Conservation (phyloP, 192 early-diverging fungal species). For the Coemansia sp. region DNA sequence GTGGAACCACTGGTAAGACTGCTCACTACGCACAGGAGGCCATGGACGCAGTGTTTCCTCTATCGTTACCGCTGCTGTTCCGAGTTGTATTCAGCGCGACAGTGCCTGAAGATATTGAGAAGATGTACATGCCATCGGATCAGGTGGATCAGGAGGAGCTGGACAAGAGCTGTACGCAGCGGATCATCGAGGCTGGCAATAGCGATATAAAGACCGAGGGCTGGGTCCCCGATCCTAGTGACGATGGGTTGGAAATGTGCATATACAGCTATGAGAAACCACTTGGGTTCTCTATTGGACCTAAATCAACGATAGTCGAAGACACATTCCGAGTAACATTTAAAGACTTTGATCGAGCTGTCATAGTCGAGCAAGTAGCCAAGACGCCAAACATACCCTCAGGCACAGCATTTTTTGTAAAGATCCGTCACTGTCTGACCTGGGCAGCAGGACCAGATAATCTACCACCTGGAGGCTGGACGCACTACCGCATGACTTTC, state of each 20-base stretch:
- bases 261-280: constrained; percentile 50
- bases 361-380: constrained; percentile 47
- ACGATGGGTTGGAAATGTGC: constrained; percentile 30
- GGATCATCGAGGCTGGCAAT: constrained; percentile 35
- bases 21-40: constrained; percentile 43
- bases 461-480: constrained; percentile 46
- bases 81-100: constrained; percentile 47
- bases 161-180: constrained; percentile 37
- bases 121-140: constrained; percentile 21
- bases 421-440: constrained; percentile 52
- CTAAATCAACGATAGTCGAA: constrained; percentile 49
- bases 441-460: constrained; percentile 36
- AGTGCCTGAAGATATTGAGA: constrained; percentile 20
- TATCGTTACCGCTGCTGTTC: constrained; percentile 48
- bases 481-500: constrained; percentile 47
- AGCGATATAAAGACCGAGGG: constrained; percentile 43
- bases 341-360: constrained; percentile 29
- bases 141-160: constrained; percentile 24
- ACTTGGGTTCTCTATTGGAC: constrained; percentile 52
- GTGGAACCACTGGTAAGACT: constrained; percentile 20
- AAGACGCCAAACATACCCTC: constrained; percentile 53
- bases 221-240: constrained; percentile 46
- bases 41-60: constrained; percentile 44
- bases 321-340: constrained; percentile 34
- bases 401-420: constrained; percentile 50